Evolutionary conservation across 202 grass and related monocot species (phyloP).

Genomic region (Saccharum hybrid): DNA sequence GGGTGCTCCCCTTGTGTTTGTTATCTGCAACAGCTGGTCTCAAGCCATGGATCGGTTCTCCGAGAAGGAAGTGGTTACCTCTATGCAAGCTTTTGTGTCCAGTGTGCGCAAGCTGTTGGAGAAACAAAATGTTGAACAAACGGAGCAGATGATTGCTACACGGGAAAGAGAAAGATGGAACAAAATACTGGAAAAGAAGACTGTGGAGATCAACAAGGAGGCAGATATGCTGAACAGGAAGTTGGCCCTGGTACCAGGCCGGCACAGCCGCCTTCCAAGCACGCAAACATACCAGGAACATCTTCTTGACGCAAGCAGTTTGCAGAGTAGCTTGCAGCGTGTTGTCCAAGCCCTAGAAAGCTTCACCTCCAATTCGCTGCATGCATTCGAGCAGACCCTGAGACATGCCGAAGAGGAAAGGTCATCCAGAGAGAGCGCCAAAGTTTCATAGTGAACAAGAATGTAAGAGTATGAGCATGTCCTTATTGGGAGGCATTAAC

Average conservation of each 20-base stretch:
- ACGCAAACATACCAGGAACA: conserved; percentile 41
- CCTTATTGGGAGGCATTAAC: background rate
- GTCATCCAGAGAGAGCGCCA: conserved; percentile 45
- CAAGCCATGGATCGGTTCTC: conserved; percentile 75
- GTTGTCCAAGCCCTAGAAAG: conserved; percentile 63
- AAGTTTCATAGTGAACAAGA: conserved; percentile 48
- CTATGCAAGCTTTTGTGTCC: conserved; percentile 65
- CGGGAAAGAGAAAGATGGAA: conserved; percentile 74
- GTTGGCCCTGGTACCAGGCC: conserved; percentile 66
- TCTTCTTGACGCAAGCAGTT: conserved; percentile 47
- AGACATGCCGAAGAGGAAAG: conserved; percentile 62
- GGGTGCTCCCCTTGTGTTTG: conserved; percentile 78
- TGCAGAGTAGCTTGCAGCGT: conserved; percentile 60
- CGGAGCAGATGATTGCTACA: conserved; percentile 49
- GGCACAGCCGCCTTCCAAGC: conserved; percentile 50
- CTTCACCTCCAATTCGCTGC: conserved; percentile 55
- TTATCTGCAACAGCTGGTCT: conserved; percentile 85
- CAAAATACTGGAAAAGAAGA: conserved; percentile 69
- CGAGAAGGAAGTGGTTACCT: conserved; percentile 63
- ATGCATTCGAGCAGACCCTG: conserved; percentile 60
- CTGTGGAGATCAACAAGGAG: conserved; percentile 75
- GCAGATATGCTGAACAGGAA: conserved; percentile 76
- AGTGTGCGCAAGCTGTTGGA: conserved; percentile 60
- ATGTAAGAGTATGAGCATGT: background rate
- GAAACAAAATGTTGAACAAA: conserved; percentile 55